These are phyloP conservation scores for Tylopilus vinaceipallidus DNA, from an alignment of 768 basidiomycete species.

Conservation along the genomic window DNA sequence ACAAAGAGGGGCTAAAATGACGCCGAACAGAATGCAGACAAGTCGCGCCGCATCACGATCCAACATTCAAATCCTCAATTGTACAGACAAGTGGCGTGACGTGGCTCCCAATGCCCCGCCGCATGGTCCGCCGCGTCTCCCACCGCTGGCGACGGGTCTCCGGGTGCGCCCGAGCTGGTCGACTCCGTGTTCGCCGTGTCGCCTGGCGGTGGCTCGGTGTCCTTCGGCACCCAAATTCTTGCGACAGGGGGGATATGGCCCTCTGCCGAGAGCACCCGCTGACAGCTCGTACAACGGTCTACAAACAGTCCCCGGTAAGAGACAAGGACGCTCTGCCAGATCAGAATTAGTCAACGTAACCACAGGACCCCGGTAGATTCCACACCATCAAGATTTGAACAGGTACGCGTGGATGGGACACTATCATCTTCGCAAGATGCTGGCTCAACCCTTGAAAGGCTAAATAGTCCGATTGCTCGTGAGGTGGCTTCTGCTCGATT, in stretches of 20 bases:
- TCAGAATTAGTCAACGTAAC: neutral
- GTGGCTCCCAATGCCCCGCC: conserved; percentile 44
- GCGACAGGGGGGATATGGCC: conserved; percentile 73
- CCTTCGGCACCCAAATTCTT: conserved; percentile 46
- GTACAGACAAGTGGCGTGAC: conserved; percentile 47
- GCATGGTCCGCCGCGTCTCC: conserved; percentile 17
- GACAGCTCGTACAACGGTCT: conserved; percentile 56
- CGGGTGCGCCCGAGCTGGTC: neutral
- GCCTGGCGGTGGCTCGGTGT: neutral
- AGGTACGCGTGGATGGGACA: conserved; percentile 49
- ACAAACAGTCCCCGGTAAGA: conserved; percentile 64
- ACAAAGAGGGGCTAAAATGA: neutral
- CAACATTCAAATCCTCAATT: conserved; percentile 10
- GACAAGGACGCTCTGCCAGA: conserved; percentile 44
- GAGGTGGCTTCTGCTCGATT: conserved; percentile 53
- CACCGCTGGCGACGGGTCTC: neutral
- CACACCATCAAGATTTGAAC: conserved; percentile 53
- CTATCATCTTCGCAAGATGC: conserved; percentile 58
- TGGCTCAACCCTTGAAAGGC: conserved; percentile 68
- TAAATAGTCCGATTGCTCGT: conserved; percentile 64
- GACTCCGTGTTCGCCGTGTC: neutral
- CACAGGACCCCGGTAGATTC: neutral
- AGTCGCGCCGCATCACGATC: neutral
- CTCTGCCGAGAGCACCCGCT: conserved; percentile 65
- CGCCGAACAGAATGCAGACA: neutral